phyloP scores from a whole-genome alignment of 1,284 basidiomycete genomes.

The Pseudozyma sp. region DNA sequence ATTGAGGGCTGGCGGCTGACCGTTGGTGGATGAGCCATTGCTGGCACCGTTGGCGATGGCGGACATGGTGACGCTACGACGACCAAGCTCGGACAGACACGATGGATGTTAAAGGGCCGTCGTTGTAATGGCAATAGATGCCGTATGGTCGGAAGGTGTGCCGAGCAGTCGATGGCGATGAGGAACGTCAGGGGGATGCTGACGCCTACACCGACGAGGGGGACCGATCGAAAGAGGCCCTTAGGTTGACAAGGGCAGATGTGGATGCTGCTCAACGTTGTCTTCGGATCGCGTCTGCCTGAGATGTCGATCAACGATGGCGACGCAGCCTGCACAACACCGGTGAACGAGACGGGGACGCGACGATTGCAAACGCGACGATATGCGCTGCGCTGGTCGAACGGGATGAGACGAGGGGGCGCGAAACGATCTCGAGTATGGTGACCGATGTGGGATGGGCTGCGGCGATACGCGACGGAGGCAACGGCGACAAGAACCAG shows the following conservation, averaged over 20 bases:
- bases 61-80: slow-evolving; percentile 29
- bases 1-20: slow-evolving; percentile 37
- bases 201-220: not conserved
- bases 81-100: not conserved
- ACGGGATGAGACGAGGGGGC: not conserved
- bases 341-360: slow-evolving; percentile 10
- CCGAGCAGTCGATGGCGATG: not conserved
- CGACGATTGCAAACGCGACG: slow-evolving; percentile 25
- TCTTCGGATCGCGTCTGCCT: slow-evolving; percentile 9
- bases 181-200: not conserved
- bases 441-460: slow-evolving; percentile 3
- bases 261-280: not conserved
- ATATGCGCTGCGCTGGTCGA: slow-evolving; percentile 7
- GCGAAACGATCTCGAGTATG: slow-evolving; percentile 6
- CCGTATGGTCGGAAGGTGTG: too few relatives aligned
- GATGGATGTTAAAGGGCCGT: not conserved
- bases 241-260: slow-evolving; percentile 1
- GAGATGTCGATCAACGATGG: not conserved
- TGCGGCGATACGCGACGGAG: slow-evolving; percentile 26
- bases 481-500: slow-evolving; percentile 5
- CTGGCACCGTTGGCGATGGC: slow-evolving; percentile 44
- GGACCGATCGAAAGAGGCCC: not conserved
- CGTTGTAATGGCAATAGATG: too few relatives aligned
- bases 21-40: slow-evolving; percentile 33
- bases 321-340: not conserved